Evolutionary conservation across 306 rosid genomes (phyloP).

Genomic region (Alnus glutinosa): DNA sequence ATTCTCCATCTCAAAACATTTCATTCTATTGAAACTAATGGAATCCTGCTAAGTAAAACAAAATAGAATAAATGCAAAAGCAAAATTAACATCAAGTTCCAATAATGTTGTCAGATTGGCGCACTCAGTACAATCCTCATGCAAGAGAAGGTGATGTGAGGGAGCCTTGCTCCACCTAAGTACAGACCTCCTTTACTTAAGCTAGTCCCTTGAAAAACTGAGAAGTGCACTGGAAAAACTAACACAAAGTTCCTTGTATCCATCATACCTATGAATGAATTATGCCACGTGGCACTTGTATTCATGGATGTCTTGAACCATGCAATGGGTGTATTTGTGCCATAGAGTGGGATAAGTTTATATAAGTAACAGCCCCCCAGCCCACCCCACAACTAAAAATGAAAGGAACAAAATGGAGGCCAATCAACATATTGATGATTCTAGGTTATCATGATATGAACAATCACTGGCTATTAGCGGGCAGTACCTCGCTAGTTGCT

Average conservation of each 20-base stretch:
- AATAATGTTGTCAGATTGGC: background rate
- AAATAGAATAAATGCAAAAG: background rate
- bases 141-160: background rate
- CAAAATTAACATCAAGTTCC: background rate
- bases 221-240: background rate
- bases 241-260: background rate
- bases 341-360: background rate
- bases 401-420: background rate
- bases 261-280: background rate
- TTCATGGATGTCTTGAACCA: background rate
- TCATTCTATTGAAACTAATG: background rate
- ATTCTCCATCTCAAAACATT: background rate
- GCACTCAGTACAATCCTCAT: background rate
- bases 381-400: background rate
- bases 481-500: background rate
- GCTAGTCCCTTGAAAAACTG: background rate
- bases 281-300: background rate
- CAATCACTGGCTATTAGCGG: background rate
- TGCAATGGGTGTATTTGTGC: background rate
- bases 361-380: background rate
- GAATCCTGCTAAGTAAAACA: background rate
- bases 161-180: too few species aligned
- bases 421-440: background rate
- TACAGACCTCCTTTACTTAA: too few species aligned
- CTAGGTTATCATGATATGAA: background rate